phyloP scores from a whole-genome alignment of 139 green algal genomes.

The Tetraselmis striata region DNA sequence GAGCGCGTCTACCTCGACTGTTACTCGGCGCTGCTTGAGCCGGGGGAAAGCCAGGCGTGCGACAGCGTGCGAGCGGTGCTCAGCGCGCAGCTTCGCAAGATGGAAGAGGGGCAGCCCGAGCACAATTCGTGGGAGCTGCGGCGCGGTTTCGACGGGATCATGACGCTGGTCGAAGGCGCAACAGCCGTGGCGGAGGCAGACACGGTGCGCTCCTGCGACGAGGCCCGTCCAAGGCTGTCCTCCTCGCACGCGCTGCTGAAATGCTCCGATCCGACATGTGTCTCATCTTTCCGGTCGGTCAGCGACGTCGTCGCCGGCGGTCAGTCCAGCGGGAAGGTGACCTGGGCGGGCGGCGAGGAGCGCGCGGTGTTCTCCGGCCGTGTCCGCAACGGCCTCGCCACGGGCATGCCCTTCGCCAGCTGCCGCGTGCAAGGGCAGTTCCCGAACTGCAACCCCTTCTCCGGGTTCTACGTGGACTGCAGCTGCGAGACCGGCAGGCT shows the following conservation, averaged over 20 bases:
- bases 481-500: neutral
- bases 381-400: neutral
- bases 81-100: neutral
- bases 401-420: neutral
- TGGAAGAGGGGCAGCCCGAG: neutral
- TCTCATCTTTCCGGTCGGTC: neutral
- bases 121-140: neutral
- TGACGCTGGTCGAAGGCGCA: neutral
- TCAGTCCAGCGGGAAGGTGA: neutral
- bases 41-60: neutral
- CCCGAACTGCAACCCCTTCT: neutral
- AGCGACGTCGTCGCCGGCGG: neutral
- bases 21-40: neutral
- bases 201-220: neutral
- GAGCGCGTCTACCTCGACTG: neutral
- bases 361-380: neutral
- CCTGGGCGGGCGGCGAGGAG: neutral
- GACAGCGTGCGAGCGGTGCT: neutral
- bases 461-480: neutral
- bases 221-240: no score
- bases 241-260: neutral
- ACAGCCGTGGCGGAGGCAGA: neutral
- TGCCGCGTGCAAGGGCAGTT: neutral
- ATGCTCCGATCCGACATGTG: neutral
- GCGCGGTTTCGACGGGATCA: neutral